These are phyloP conservation scores for Hygrocybe coccinea DNA, from an alignment of 768 basidiomycete genomes.

Conservation along the genomic window DNA sequence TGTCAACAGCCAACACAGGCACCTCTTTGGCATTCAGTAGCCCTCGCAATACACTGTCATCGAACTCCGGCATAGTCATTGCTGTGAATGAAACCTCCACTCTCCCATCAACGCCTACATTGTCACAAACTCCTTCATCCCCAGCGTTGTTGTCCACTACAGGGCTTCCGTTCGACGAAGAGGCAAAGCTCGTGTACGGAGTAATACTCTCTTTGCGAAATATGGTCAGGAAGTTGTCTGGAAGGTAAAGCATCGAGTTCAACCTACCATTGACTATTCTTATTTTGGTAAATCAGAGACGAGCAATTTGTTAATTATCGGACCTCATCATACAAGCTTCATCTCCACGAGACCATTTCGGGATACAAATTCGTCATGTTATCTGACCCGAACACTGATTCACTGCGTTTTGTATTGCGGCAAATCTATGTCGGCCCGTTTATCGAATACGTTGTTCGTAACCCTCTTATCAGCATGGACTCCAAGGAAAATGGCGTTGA, in stretches of 20 bases:
- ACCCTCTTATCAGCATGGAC: constrained; percentile 83
- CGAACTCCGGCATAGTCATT: constrained; percentile 63
- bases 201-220: constrained; percentile 86
- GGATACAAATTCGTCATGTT: constrained; percentile 96
- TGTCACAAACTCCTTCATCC: constrained; percentile 33
- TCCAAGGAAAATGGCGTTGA: constrained; percentile 82
- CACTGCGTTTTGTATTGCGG: constrained; percentile 74
- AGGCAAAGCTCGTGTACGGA: constrained; percentile 95
- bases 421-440: constrained; percentile 93
- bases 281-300: constrained; percentile 49
- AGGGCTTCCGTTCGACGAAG: constrained; percentile 89
- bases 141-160: constrained; percentile 38
- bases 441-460: constrained; percentile 88
- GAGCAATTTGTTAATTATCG: constrained; percentile 88
- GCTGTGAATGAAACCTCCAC: constrained; percentile 45
- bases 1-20: constrained; percentile 29
- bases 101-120: constrained; percentile 34
- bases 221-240: constrained; percentile 92
- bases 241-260: constrained; percentile 46
- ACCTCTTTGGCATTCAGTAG: constrained; percentile 43
- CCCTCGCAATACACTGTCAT: constrained; percentile 63
- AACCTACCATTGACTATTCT: not conserved
- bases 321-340: constrained; percentile 89
- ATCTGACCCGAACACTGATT: constrained; percentile 80
- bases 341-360: constrained; percentile 85